Base-by-base conservation (phyloP, 768 basidiomycete species). In the Tubosaeta brunneosetosa region DNA sequence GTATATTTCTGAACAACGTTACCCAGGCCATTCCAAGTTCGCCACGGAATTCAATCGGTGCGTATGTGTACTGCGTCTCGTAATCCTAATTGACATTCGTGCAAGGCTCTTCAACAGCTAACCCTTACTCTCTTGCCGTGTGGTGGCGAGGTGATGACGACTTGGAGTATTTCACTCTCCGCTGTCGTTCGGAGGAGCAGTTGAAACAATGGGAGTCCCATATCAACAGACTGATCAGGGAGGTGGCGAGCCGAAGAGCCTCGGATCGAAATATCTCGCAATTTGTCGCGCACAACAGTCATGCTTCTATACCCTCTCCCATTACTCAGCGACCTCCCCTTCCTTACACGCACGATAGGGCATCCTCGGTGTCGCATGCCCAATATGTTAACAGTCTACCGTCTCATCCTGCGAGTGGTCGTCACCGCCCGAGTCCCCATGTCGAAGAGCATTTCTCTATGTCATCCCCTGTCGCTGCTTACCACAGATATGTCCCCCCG, bases 1-100 rank as follows among this genome's bases (percentile, higher is more conserved):
- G 97, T 27, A 98, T 99, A 55, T 98, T 97, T 72, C 77, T 98
- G 59, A 93, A 94, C 58, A 99, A 98, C 62, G 92, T 98, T 47
- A 94, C 91, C 0, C 81, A 86, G 58, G 91, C 91, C 13, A 74
- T 82, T 49, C 79, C 87, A 34, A 76, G 73, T 9, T 76, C 79
- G 7, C 71, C 80, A n/a, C 77, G 80, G 60, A 76, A 74, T 47
- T 80, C 80, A 25, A 74, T 76, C 56, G 80, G 91, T 88, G 60
- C 52, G 84, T 78, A 42, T 46, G n/a, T 36, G 57, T 22, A 47
- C 11, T 51, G 41, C 44, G 49, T 49, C 49, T 47, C 37, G 19
- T 47, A 12, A 19, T 22, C 19, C 32, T 47, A 40, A 37, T 45
- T 34, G 22, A 63, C 29, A 17, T 13, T 46, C 27, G 6, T 34